These are phyloP conservation scores for Mallotus repandus DNA, from an alignment of 441 rosid species.

Conservation along the genomic window DNA sequence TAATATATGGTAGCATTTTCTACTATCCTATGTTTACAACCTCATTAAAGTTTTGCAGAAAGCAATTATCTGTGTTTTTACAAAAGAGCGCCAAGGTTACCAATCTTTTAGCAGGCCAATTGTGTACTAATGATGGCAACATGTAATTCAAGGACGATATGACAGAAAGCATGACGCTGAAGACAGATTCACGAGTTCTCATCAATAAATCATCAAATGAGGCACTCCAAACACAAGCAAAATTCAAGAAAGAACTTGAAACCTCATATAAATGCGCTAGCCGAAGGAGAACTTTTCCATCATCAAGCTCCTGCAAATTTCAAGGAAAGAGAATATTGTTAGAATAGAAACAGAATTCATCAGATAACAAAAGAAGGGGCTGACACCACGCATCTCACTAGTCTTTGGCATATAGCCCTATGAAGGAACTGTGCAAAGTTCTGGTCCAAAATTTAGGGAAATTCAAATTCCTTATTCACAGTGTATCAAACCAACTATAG, in stretches of 20 bases:
- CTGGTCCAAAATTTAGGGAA: neutral
- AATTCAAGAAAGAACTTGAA: neutral
- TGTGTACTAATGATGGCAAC: too few relatives aligned
- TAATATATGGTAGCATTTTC: too few relatives aligned
- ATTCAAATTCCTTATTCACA: neutral
- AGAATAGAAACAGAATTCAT: neutral
- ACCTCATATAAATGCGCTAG: slow-evolving; percentile 59
- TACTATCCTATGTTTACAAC: too few relatives aligned
- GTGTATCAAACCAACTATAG: slow-evolving; percentile 9
- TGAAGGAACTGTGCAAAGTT: neutral
- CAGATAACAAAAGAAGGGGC: neutral
- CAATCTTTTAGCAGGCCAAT: too few relatives aligned
- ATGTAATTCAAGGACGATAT: too few relatives aligned
- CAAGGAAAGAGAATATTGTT: slow-evolving; percentile 6
- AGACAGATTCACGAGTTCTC: too few relatives aligned
- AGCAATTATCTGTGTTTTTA: too few relatives aligned
- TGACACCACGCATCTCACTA: neutral
- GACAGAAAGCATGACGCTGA: too few relatives aligned
- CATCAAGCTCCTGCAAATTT: slow-evolving; percentile 47
- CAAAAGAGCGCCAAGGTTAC: too few relatives aligned
- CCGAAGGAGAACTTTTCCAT: slow-evolving; percentile 47
- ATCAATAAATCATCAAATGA: too few relatives aligned
- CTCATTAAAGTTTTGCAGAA: too few relatives aligned
- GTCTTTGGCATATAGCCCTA: neutral
- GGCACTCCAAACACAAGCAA: neutral